A percentile compares a stretch with the other conserved stretches of the same genome.
These are phyloP conservation scores for Inosperma sp. DNA, from an alignment of 768 basidiomycete genomes.

Conservation along the genomic window DNA sequence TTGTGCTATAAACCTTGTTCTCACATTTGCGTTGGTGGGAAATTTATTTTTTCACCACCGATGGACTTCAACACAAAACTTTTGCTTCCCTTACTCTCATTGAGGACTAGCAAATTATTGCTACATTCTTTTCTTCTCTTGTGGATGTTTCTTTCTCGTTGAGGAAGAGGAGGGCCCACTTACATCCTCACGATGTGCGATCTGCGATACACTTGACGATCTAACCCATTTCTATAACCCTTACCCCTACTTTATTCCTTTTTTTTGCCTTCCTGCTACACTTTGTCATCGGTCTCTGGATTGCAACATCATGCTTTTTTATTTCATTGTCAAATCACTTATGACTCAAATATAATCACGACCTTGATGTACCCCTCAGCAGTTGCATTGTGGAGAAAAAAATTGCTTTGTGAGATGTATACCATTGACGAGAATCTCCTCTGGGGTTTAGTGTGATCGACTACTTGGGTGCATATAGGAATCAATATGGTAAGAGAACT, in stretches of 20 bases:
- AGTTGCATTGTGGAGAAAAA: neutral
- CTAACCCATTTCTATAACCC: too few species aligned
- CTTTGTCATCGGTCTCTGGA: constrained; percentile 17
- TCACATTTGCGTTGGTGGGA: constrained; percentile 8
- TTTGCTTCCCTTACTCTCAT: neutral
- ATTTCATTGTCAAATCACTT: constrained; percentile 35
- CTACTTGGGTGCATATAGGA: too few species aligned
- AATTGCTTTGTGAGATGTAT: neutral
- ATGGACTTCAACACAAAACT: neutral
- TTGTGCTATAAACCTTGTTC: constrained; percentile 22
- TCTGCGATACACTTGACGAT: too few species aligned
- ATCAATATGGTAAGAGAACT: too few species aligned
- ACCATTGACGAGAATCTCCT: too few species aligned
- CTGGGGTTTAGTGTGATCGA: too few species aligned
- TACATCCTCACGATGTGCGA: too few species aligned
- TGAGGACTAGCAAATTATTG: too few species aligned
- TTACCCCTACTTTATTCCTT: too few species aligned
- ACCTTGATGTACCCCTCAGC: neutral
- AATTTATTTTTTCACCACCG: neutral
- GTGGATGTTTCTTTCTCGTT: too few species aligned
- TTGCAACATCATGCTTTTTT: constrained; percentile 46
- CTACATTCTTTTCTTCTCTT: too few species aligned
- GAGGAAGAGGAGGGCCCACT: too few species aligned
- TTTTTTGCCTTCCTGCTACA: neutral
- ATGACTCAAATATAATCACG: constrained; percentile 25